A percentile compares a stretch with the other conserved stretches of the same genome.
Conservation (phyloP, 2,329 filamentous ascomycete species). For the Metarhizium robertsii region DNA sequence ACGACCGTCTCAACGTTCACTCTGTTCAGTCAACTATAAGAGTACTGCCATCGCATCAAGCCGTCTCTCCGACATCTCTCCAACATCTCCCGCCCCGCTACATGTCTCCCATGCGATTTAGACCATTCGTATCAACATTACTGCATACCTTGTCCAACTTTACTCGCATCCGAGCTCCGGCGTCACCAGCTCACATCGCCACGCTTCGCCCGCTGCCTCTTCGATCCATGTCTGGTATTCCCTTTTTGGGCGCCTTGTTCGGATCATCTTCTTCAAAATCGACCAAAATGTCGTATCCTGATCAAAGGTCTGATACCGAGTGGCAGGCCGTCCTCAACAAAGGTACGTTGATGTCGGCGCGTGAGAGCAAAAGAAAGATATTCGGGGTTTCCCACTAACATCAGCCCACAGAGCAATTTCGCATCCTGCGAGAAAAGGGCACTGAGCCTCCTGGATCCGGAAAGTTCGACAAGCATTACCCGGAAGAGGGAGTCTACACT, state of each 20-base stretch:
- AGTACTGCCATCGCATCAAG: neutral
- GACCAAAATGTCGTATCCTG: conserved; percentile 63
- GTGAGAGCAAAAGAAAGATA: neutral
- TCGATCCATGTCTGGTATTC: conserved; percentile 65
- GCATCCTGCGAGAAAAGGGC: conserved; percentile 82
- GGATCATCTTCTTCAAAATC: conserved; percentile 47
- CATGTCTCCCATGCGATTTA: conserved; percentile 38
- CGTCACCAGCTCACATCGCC: conserved; percentile 11
- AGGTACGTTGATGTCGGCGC: conserved; percentile 21
- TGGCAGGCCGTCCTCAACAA: conserved; percentile 77
- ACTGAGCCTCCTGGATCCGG: conserved; percentile 77
- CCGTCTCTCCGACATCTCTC: neutral
- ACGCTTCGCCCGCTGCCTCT: conserved; percentile 18
- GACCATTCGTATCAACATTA: conserved; percentile 36
- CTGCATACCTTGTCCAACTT: conserved; percentile 38
- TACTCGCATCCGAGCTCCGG: conserved; percentile 21
- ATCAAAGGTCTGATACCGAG: conserved; percentile 71
- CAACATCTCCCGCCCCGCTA: neutral
- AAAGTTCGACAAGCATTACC: conserved; percentile 79
- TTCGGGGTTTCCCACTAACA: conserved; percentile 5
- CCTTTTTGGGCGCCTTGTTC: conserved; percentile 71
- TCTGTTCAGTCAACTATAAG: neutral
- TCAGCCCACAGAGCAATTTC: conserved; percentile 73
- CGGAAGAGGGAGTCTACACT: conserved; percentile 67
- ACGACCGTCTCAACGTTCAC: neutral